Percentiles rank a stretch among this genome's conserved stretches.
Conservation (phyloP, 257 asterid genomes). For the Solanum clarkiae region DNA sequence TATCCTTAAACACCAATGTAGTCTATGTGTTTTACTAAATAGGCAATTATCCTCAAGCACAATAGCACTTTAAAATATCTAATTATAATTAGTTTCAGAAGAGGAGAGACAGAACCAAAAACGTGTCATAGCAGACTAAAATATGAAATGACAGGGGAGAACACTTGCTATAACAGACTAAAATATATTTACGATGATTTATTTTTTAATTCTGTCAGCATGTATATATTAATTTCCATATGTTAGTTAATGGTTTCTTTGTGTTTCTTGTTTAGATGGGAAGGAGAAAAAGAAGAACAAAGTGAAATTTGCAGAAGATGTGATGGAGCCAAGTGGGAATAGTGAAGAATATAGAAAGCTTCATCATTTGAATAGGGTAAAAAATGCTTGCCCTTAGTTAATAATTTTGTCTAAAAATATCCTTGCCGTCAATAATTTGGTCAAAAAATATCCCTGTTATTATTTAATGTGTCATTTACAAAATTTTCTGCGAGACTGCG, state of each 20-base stretch:
- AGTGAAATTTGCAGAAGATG: constrained; percentile 76
- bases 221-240: not conserved
- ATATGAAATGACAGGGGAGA: not conserved
- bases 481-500: not conserved
- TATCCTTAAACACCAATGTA: not conserved
- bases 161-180: too few species aligned
- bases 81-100: not conserved
- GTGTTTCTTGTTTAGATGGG: constrained; percentile 17
- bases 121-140: not conserved
- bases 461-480: not conserved
- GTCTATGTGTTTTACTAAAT: not conserved
- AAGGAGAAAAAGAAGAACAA: constrained; percentile 44
- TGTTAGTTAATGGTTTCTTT: not conserved
- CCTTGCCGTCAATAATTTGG: not conserved
- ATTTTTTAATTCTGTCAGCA: not conserved
- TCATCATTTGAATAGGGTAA: not conserved
- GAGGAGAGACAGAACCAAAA: not conserved
- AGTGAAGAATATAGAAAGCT: constrained; percentile 53
- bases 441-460: not conserved
- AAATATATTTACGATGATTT: not conserved
- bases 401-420: not conserved
- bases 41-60: not conserved
- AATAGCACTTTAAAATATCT: not conserved
- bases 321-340: constrained; percentile 77
- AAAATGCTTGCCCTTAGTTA: not conserved